Conservation (phyloP, 1,139 yeast genomes). For the Kodamaea sp. region DNA sequence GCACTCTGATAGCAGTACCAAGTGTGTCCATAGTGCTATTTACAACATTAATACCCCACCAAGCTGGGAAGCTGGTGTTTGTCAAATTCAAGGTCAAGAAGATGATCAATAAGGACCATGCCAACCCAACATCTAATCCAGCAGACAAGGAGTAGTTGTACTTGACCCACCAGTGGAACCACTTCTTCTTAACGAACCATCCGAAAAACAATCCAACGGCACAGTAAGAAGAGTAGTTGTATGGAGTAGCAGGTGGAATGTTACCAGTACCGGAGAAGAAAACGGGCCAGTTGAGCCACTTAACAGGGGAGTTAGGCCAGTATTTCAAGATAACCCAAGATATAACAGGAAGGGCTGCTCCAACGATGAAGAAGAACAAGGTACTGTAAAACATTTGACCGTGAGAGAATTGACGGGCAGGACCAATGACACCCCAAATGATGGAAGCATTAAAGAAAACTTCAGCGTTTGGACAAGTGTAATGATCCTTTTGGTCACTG, state of each 20-base stretch:
- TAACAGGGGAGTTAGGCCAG: constrained; percentile 49
- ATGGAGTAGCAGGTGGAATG: constrained; percentile 51
- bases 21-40: constrained; percentile 17
- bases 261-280: constrained; percentile 50
- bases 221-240: constrained; percentile 44
- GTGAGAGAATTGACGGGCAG: constrained; percentile 38
- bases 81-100: constrained; percentile 41
- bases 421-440: constrained; percentile 51
- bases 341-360: constrained; percentile 37
- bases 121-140: constrained; percentile 58
- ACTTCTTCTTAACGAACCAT: constrained; percentile 36
- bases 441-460: constrained; percentile 49
- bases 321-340: constrained; percentile 50
- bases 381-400: constrained; percentile 42
- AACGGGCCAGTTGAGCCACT: constrained; percentile 49
- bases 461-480: constrained; percentile 47
- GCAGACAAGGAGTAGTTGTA: constrained; percentile 62
- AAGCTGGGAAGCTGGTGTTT: constrained; percentile 34
- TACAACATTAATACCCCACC: constrained; percentile 65
- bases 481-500: constrained; percentile 35
- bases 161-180: constrained; percentile 66
- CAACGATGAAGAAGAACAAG: constrained; percentile 44
- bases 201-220: constrained; percentile 36
- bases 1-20: constrained; percentile 13
- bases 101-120: constrained; percentile 49